Evolutionary conservation across 2,329 filamentous ascomycete genomes (phyloP).

Genomic region (Ceratocystis colombiana): DNA sequence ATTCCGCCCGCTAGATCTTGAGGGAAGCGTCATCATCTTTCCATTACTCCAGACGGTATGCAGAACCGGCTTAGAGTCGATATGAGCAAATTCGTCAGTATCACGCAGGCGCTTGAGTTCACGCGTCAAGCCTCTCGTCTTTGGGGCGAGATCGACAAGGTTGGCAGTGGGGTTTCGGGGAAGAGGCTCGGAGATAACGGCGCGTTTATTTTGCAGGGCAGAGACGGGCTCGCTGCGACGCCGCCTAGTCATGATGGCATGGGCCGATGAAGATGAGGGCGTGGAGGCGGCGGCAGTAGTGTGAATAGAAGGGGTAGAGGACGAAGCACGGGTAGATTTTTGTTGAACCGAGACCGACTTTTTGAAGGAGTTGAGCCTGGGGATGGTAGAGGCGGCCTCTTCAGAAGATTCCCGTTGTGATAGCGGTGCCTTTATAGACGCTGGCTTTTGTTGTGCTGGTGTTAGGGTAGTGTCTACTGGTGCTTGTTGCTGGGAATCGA

Average conservation of each 20-base stretch:
- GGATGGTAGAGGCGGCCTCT: neutral
- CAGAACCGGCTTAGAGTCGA: slow-evolving; percentile 48
- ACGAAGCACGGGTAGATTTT: slow-evolving; percentile 31
- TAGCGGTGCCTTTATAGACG: slow-evolving; percentile 23
- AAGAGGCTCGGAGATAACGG: slow-evolving; percentile 25
- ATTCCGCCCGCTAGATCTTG: slow-evolving; percentile 35
- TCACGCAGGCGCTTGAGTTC: slow-evolving; percentile 52
- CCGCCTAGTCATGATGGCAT: slow-evolving; percentile 1
- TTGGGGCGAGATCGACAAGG: slow-evolving; percentile 45
- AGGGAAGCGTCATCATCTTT: slow-evolving; percentile 44
- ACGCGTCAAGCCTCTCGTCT: slow-evolving; percentile 42
- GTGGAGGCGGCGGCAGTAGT: neutral
- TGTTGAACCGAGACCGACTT: neutral
- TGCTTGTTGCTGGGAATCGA: slow-evolving; percentile 31
- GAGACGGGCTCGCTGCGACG: slow-evolving; percentile 18
- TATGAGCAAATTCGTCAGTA: slow-evolving; percentile 51
- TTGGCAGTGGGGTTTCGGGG: slow-evolving; percentile 51
- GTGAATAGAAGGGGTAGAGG: slow-evolving; percentile 35
- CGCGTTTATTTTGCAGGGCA: slow-evolving; percentile 16
- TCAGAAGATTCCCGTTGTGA: slow-evolving; percentile 30
- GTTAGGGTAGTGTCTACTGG: slow-evolving; percentile 29
- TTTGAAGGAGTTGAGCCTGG: neutral
- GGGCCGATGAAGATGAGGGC: neutral
- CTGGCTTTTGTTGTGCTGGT: slow-evolving; percentile 19
- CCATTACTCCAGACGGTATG: slow-evolving; percentile 56